Conservation (phyloP, 495 filamentous ascomycete species). For the Neurospora sp. region DNA sequence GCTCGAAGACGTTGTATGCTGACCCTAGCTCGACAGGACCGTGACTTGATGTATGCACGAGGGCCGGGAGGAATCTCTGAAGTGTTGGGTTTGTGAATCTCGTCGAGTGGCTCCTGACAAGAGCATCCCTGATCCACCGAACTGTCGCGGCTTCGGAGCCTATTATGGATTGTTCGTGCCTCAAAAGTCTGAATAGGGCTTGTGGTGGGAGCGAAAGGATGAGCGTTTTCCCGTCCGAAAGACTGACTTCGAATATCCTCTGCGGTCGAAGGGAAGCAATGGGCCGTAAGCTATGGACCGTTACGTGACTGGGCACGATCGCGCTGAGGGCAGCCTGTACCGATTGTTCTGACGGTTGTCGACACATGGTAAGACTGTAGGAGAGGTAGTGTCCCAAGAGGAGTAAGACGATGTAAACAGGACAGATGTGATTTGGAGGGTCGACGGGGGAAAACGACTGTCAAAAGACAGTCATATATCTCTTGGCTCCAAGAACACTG, state of each 20-base stretch:
- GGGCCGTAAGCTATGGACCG: constrained; percentile 18
- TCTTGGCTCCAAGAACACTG: neutral
- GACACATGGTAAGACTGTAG: constrained; percentile 22
- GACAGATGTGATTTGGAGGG: neutral
- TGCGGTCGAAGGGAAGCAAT: constrained; percentile 22
- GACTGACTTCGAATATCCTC: constrained; percentile 23
- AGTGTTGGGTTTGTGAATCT: neutral
- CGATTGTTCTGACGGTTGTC: constrained; percentile 20
- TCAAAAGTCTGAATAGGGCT: constrained; percentile 26
- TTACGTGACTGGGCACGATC: constrained; percentile 16
- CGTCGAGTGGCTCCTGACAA: neutral
- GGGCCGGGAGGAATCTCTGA: constrained; percentile 20
- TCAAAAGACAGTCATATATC: neutral
- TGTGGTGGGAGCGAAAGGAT: constrained; percentile 27
- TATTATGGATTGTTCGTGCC: constrained; percentile 28
- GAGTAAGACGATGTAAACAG: neutral
- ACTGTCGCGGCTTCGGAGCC: constrained; percentile 25
- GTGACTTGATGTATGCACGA: constrained; percentile 19
- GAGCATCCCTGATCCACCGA: constrained; percentile 17
- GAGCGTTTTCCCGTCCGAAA: constrained; percentile 24
- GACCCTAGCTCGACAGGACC: constrained; percentile 12
- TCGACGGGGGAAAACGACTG: neutral
- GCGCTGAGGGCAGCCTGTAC: constrained; percentile 25
- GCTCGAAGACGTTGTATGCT: constrained; percentile 24
- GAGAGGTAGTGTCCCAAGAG: neutral